Evolutionary conservation across 768 basidiomycete species (phyloP).

Genomic region (Leccinum broughii): DNA sequence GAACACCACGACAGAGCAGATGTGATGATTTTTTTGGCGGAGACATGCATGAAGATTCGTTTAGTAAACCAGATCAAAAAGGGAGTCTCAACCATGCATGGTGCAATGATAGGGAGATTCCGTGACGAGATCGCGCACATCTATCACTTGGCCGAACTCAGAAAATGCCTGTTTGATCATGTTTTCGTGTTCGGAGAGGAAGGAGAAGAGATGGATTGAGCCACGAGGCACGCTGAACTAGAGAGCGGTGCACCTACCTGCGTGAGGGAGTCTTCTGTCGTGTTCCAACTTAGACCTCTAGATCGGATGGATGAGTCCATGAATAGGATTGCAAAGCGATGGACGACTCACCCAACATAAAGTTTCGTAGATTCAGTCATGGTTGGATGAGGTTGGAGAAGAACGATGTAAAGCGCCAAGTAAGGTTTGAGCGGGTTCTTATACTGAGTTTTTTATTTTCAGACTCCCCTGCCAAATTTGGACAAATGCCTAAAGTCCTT

Average conservation of each 20-base stretch:
- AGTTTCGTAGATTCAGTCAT: constrained; percentile 31
- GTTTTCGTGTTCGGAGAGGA: constrained; percentile 7
- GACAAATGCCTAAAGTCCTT: constrained; percentile 3
- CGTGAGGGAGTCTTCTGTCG: constrained; percentile 29
- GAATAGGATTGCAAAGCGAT: background rate
- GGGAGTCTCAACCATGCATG: constrained; percentile 33
- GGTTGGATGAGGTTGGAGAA: constrained; percentile 16
- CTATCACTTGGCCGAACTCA: constrained; percentile 44
- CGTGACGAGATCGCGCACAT: constrained; percentile 45
- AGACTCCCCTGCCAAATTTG: constrained; percentile 33
- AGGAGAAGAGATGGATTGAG: constrained; percentile 12
- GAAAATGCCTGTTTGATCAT: constrained; percentile 40
- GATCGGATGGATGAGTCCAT: background rate
- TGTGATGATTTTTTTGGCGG: constrained; percentile 7
- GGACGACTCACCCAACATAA: constrained; percentile 32
- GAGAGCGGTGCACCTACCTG: constrained; percentile 21
- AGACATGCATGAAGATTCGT: constrained; percentile 27
- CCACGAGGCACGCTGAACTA: background rate
- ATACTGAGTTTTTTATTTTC: constrained; percentile 28
- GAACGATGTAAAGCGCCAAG: constrained; percentile 13
- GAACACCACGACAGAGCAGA: constrained; percentile 7
- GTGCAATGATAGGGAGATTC: constrained; percentile 33
- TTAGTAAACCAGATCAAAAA: constrained; percentile 26
- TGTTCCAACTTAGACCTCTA: constrained; percentile 37
- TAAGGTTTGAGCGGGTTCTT: constrained; percentile 28